Evolutionary conservation across 441 rosid species (phyloP).

Genomic region (Brassica hybrid): DNA sequence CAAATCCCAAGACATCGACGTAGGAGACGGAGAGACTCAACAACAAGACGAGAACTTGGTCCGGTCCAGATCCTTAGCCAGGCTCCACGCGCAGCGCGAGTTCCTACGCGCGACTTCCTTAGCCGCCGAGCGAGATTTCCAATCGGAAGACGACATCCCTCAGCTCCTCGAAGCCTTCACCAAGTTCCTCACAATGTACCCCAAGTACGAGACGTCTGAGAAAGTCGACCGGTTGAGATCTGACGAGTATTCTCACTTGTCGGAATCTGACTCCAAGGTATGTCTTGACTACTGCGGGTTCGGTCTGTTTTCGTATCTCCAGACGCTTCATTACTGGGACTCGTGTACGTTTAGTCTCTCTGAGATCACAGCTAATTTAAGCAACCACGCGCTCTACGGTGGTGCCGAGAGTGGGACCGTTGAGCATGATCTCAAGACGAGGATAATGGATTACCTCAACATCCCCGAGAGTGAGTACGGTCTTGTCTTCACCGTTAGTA

Average conservation of each 20-base stretch:
- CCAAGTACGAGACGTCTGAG: slow-evolving; percentile 78
- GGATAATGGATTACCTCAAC: slow-evolving; percentile 92
- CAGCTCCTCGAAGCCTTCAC: slow-evolving; percentile 61
- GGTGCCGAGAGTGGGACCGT: slow-evolving; percentile 92
- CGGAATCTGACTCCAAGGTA: slow-evolving; percentile 62
- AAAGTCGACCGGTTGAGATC: slow-evolving; percentile 84
- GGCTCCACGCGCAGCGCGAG: slow-evolving; percentile 88
- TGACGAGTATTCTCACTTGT: slow-evolving; percentile 77
- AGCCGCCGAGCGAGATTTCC: slow-evolving; percentile 73
- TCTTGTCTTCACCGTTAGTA: slow-evolving; percentile 89
- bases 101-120: slow-evolving; percentile 85
- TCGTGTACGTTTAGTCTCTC: slow-evolving; percentile 93
- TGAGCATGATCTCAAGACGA: slow-evolving; percentile 86
- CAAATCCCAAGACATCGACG: slow-evolving; percentile 78
- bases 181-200: slow-evolving; percentile 91
- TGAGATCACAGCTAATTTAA: slow-evolving; percentile 94
- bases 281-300: slow-evolving; percentile 98
- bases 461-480: slow-evolving; percentile 97
- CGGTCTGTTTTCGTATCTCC: slow-evolving; percentile 89
- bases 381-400: slow-evolving; percentile 94
- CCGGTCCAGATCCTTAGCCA: slow-evolving; percentile 87
- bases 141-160: slow-evolving; percentile 75
- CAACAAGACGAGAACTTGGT: slow-evolving; percentile 73
- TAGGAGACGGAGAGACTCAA: too few species aligned
- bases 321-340: slow-evolving; percentile 90